phyloP scores from a whole-genome alignment of 1,284 basidiomycete species.

The Pterulicium gracile region DNA sequence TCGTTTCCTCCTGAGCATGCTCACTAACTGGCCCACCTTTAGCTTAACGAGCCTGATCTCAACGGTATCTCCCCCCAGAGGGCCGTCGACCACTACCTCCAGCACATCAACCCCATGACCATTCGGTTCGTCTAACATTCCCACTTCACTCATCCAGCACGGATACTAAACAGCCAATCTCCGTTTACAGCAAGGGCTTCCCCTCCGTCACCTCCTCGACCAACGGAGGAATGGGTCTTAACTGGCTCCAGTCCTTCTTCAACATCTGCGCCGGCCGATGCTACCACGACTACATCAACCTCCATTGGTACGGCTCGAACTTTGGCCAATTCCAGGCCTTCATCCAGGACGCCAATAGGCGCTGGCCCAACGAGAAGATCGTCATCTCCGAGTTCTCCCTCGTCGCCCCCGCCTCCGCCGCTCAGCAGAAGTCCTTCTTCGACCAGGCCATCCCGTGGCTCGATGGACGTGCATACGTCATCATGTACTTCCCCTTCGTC shows the following conservation, averaged over 20 bases:
- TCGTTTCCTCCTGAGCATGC: too few species aligned
- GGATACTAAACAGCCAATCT: too few species aligned
- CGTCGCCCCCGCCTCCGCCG: slow-evolving; percentile 8
- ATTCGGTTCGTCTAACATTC: background rate
- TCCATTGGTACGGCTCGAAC: slow-evolving; percentile 11
- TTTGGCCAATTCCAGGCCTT: slow-evolving; percentile 8
- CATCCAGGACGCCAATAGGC: slow-evolving; percentile 8
- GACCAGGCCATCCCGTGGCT: slow-evolving; percentile 14
- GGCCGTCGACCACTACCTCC: slow-evolving; percentile 25
- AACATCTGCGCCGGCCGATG: slow-evolving; percentile 19
- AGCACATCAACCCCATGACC: slow-evolving; percentile 23
- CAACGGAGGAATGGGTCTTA: slow-evolving; percentile 18
- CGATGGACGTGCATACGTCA: slow-evolving; percentile 11
- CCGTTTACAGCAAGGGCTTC: slow-evolving; percentile 22
- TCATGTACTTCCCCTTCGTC: slow-evolving; percentile 17
- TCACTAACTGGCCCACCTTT: slow-evolving; percentile 28
- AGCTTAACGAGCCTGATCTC: slow-evolving; percentile 23
- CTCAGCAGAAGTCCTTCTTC: slow-evolving; percentile 10
- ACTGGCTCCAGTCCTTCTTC: slow-evolving; percentile 24
- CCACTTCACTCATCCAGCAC: too few species aligned
- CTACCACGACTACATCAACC: slow-evolving; percentile 20
- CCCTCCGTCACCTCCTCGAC: slow-evolving; percentile 22
- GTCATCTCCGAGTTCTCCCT: slow-evolving; percentile 13
- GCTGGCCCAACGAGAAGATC: slow-evolving; percentile 9
- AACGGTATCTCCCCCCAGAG: slow-evolving; percentile 15